Evolutionary conservation across 225 moss, liverwort and hornwort species (phyloP), one percentile per base, ranked within the genome.

Genomic region (Straminergon stramineum): DNA sequence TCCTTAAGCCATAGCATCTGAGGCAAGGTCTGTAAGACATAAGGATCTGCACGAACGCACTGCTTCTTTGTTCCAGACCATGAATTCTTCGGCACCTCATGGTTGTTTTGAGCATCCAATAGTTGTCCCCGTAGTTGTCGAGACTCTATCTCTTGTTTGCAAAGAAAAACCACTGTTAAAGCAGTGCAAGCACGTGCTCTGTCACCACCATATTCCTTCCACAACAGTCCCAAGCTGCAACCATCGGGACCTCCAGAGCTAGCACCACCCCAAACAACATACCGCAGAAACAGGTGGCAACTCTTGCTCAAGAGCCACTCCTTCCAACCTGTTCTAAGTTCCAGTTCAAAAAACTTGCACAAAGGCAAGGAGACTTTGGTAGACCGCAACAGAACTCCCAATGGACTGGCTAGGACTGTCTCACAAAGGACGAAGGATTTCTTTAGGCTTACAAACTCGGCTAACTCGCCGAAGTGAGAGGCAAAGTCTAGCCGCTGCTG

Each of bases 131-230:
- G 69, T 37, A 82, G 70, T 52, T 82, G 67, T 82, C 15, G 92
- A 90, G 79, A 73, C 86, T 83, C 87, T 15, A 81, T 56, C 53
- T 62, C 86, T 69, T 55, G 75, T 53, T 87, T 76, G 68, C 86
- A 89, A 86, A 94, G 90, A 45, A 91, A 91, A 74, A 75, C 41
- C 61, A 37, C 48, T 45, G 89, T 43, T 56, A 92, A 52, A 34
- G 84, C 89, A 64, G 75, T 52, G 81, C 92, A 94, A 81, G 91
- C 92, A 82, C 91, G 91, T 26, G 92, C 87, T 78, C 66, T 91
- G 83, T 94, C 94, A 26, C 92, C 94, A 58, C 91, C 87, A 82
- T 87, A 94, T n/a, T 92, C 89, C 78, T 90, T 92, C 92, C 92
- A 94, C 87, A 94, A 87, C 60, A 94, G 84, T 71, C 94, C 94